Evolutionary conservation across 2,329 filamentous ascomycete species (phyloP), one percentile per base, ranked within the genome.

Genomic region (Pseudogymnoascus verrucosus): DNA sequence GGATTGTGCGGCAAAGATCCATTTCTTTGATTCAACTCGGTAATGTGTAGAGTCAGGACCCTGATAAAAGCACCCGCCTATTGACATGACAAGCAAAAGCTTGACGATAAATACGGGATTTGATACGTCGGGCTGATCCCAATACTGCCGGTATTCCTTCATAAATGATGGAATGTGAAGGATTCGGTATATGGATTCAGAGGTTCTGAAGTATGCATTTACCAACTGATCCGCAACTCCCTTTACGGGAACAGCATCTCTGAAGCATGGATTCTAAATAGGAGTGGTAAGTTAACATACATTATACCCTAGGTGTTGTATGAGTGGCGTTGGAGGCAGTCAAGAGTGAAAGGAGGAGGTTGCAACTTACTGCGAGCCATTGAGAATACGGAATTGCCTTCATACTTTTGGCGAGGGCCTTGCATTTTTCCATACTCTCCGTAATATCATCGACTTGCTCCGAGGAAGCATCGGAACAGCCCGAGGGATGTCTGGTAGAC

Each of bases 141-240:
- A 80, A 66, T 79, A 78, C 0, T 66, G 67, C 5, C 68, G 64
- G 64, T 80, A 81, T 31, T 79, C 77, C 61, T 72, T 72, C 69
- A 74, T 73, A 65, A 82, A 82, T 0, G 75, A 75, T 3, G 79
- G 78, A n/a, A 75, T 70, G 64, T 82, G 79, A 5, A 82, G 64
- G 59, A 82, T 75, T 26, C 78, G 74, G 62, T 79, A 78, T 0
- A 75, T 73, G 2, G 70, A 74, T 40, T 79, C 80, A 63, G 75
- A 78, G 0, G 73, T 77, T 11, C 75, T 72, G 34, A 81, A 73
- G 68, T 82, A 82, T 0, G 75, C 63, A 2, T 72, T 66, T 8
- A 78, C 70, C 31, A 77, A 69, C 16, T 70, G 63, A 62, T 81
- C 77, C 7, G 74, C 67, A 10, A 69, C n/a, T 8, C 61, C 60